A percentile compares a stretch with the other conserved stretches of the same genome.
phyloP scores from a whole-genome alignment of 2,329 filamentous ascomycete genomes.

The Beauveria bassiana region DNA sequence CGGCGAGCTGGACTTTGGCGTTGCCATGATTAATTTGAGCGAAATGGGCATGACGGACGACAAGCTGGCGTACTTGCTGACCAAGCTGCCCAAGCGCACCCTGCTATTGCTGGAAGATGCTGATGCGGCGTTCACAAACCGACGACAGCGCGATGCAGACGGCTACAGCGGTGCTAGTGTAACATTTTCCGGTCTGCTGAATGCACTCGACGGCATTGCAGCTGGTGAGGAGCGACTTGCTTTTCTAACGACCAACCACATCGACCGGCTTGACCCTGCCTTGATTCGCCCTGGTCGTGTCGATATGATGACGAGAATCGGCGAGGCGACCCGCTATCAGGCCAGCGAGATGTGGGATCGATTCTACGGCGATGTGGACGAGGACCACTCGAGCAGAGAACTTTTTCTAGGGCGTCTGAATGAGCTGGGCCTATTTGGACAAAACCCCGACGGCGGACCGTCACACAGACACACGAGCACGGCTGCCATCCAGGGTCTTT shows the following conservation, averaged over 20 bases:
- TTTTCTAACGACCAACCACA: slow-evolving; percentile 91
- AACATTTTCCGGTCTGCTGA: slow-evolving; percentile 86
- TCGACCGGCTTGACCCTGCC: slow-evolving; percentile 82
- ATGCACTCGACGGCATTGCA: slow-evolving; percentile 82
- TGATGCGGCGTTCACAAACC: slow-evolving; percentile 82
- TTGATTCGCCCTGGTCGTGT: slow-evolving; percentile 86
- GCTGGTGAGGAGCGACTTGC: slow-evolving; percentile 90
- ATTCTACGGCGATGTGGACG: slow-evolving; percentile 82
- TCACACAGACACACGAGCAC: slow-evolving; percentile 62
- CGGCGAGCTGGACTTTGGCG: slow-evolving; percentile 85
- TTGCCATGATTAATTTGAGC: slow-evolving; percentile 86
- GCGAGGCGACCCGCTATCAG: slow-evolving; percentile 79
- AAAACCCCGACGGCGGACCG: slow-evolving; percentile 38
- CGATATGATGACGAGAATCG: slow-evolving; percentile 86
- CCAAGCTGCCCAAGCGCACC: slow-evolving; percentile 75
- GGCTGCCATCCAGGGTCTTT: slow-evolving; percentile 86
- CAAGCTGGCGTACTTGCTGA: slow-evolving; percentile 75
- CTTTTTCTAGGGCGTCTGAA: slow-evolving; percentile 65
- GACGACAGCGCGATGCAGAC: slow-evolving; percentile 67
- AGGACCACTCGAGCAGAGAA: slow-evolving; percentile 50
- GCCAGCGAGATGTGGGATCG: slow-evolving; percentile 85
- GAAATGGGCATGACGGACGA: slow-evolving; percentile 87
- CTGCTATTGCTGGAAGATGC: slow-evolving; percentile 83
- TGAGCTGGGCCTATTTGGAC: slow-evolving; percentile 61
- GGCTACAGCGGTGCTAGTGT: slow-evolving; percentile 84